Conservation (phyloP, 2,329 filamentous ascomycete species). For the Herpotrichia juniperi region DNA sequence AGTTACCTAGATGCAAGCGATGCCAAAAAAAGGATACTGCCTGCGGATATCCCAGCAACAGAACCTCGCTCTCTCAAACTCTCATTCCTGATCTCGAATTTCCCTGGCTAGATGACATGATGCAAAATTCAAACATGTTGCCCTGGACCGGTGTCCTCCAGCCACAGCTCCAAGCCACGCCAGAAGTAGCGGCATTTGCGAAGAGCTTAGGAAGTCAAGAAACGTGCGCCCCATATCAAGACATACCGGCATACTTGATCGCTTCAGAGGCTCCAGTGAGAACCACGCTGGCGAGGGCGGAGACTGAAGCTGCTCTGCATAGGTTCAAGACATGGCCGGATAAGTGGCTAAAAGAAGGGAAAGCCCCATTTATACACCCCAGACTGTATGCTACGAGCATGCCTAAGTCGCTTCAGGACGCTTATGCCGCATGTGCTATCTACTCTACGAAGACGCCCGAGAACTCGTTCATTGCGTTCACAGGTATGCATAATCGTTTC, state of each 20-base stretch:
- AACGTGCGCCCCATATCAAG: neutral
- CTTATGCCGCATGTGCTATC: constrained; percentile 19
- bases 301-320: constrained; percentile 21
- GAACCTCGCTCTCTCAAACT: constrained; percentile 2
- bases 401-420: constrained; percentile 16
- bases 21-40: constrained; percentile 16
- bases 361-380: constrained; percentile 19
- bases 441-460: constrained; percentile 12
- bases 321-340: constrained; percentile 22
- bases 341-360: constrained; percentile 20
- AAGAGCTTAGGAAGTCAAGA: constrained; percentile 2
- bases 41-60: constrained; percentile 12
- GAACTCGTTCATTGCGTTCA: constrained; percentile 13
- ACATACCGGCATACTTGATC: neutral
- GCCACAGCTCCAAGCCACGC: constrained; percentile 7
- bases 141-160: constrained; percentile 19
- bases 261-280: neutral
- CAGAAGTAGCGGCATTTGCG: neutral
- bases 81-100: constrained; percentile 21
- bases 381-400: constrained; percentile 12
- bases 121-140: constrained; percentile 12
- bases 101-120: constrained; percentile 21
- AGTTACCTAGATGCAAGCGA: constrained; percentile 13
- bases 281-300: constrained; percentile 10
- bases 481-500: neutral